Conservation (phyloP, 768 basidiomycete genomes). For the Tulasnella sp. region DNA sequence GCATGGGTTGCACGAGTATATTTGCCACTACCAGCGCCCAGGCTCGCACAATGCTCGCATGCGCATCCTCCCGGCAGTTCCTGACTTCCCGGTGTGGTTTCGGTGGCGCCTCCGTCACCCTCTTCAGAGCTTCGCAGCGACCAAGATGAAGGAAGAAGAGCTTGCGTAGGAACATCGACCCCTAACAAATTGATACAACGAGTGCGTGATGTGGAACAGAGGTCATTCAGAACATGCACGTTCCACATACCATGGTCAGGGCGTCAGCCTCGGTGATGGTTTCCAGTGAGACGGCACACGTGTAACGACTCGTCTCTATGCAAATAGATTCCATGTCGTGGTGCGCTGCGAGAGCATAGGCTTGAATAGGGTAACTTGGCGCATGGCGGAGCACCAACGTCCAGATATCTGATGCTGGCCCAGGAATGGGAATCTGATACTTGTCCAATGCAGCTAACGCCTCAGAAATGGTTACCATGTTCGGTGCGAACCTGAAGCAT, state of each 20-base stretch:
- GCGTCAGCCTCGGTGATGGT: constrained; percentile 60
- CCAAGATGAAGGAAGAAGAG: constrained; percentile 79
- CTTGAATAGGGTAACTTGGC: constrained; percentile 53
- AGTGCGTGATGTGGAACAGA: no score
- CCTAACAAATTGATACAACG: no score
- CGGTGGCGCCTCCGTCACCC: constrained; percentile 35
- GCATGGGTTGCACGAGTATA: neutral
- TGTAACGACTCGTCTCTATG: constrained; percentile 58
- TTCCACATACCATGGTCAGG: constrained; percentile 35
- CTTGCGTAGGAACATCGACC: constrained; percentile 67
- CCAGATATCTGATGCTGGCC: neutral
- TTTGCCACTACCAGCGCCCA: constrained; percentile 14
- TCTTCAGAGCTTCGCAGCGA: constrained; percentile 68
- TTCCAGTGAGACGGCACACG: constrained; percentile 58
- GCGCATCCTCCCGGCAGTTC: neutral
- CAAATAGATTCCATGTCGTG: constrained; percentile 62
- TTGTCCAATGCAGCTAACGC: neutral
- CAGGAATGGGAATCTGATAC: neutral
- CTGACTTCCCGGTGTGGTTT: neutral
- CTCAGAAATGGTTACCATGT: neutral
- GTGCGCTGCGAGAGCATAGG: constrained; percentile 58
- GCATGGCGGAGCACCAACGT: constrained; percentile 52
- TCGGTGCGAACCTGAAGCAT: neutral
- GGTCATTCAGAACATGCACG: no score
- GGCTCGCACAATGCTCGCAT: neutral